Evolutionary conservation across 306 rosid genomes (phyloP).

Genomic region (Ziziphus jujuba): DNA sequence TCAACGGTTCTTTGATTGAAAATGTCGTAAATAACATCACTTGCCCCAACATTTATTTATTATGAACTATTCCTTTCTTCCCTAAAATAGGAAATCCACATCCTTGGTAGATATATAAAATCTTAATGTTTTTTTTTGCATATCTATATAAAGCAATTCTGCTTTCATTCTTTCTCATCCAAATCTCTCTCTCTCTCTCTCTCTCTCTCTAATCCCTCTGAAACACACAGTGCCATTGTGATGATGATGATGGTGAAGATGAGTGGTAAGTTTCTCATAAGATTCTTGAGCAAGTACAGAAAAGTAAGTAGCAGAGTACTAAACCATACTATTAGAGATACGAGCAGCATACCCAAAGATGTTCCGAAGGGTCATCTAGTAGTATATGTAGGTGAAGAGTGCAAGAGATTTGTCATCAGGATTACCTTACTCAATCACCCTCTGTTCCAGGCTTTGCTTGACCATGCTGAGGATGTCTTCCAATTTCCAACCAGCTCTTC

Average conservation of each 20-base stretch:
- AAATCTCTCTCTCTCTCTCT: slow-evolving; percentile 12
- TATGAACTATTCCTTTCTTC: no score
- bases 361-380: slow-evolving; percentile 73
- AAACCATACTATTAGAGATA: slow-evolving; percentile 22
- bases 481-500: slow-evolving; percentile 45
- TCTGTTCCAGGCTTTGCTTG: slow-evolving; percentile 48
- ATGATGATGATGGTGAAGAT: slow-evolving; percentile 8
- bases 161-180: no score
- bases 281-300: slow-evolving; percentile 20
- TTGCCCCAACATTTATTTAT: background rate
- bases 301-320: slow-evolving; percentile 24
- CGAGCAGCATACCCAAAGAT: slow-evolving; percentile 44
- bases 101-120: background rate
- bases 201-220: slow-evolving; percentile 1
- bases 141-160: background rate
- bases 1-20: background rate
- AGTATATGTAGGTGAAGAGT: slow-evolving; percentile 67
- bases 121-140: background rate
- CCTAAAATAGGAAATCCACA: background rate
- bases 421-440: slow-evolving; percentile 51
- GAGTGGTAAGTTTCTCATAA: slow-evolving; percentile 26
- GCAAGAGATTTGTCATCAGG: slow-evolving; percentile 64
- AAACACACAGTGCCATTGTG: background rate
- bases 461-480: slow-evolving; percentile 62
- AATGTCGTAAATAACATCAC: no score